These are phyloP conservation scores for Salix purpurea DNA, from an alignment of 345 rosid species.

Conservation along the genomic window DNA sequence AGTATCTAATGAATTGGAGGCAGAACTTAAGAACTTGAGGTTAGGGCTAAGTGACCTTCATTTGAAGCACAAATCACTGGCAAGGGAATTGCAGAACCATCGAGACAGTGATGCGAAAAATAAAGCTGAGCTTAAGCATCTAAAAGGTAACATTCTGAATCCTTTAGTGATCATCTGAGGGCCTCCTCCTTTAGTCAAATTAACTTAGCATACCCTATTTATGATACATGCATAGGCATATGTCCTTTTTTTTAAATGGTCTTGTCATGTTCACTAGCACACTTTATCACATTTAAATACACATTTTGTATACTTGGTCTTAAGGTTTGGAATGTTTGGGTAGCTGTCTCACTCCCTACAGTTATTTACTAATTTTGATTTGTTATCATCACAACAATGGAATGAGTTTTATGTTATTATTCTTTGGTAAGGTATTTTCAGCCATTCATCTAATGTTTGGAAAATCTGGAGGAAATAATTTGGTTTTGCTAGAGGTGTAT, in stretches of 20 bases:
- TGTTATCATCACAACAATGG: not conserved
- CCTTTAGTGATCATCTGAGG: not conserved
- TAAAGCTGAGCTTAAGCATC: slow-evolving; percentile 56
- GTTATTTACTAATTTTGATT: not conserved
- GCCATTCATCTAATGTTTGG: no score
- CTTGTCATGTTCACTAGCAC: not conserved
- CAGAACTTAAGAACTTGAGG: slow-evolving; percentile 65
- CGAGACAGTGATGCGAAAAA: slow-evolving; percentile 62
- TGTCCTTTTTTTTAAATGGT: not conserved
- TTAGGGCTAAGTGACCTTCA: slow-evolving; percentile 56
- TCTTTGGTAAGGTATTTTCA: no score
- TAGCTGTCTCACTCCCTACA: not conserved
- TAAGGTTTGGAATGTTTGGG: not conserved
- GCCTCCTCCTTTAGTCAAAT: not conserved
- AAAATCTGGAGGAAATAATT: no score
- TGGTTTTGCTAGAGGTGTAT: no score
- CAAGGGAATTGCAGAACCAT: slow-evolving; percentile 52
- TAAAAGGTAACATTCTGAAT: slow-evolving; percentile 50
- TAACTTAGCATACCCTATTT: not conserved
- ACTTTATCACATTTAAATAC: not conserved
- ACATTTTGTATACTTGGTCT: not conserved
- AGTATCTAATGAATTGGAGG: slow-evolving; percentile 41
- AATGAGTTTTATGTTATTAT: no score
- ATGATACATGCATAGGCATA: not conserved
- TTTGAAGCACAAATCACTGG: slow-evolving; percentile 59